These are phyloP conservation scores for Cercospora sesami DNA, from an alignment of 2,329 filamentous ascomycete genomes.

Conservation along the genomic window DNA sequence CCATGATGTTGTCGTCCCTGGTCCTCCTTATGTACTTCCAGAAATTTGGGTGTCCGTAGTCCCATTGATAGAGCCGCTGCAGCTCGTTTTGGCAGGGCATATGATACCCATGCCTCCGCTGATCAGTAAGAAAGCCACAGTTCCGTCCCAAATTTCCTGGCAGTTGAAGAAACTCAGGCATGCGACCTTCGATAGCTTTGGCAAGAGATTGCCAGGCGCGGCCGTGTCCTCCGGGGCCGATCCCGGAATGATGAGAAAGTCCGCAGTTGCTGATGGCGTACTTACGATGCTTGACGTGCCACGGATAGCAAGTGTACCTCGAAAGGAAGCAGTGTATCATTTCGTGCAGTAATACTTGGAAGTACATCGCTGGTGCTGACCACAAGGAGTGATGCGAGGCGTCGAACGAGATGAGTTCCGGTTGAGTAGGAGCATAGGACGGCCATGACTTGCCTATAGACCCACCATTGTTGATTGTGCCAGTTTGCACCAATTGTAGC, in stretches of 20 bases:
- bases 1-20: slow-evolving; percentile 4
- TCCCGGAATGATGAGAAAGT: slow-evolving; percentile 8
- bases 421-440: background rate
- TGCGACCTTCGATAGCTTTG: slow-evolving; percentile 15
- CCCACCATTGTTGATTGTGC: slow-evolving; percentile 15
- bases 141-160: slow-evolving; percentile 6
- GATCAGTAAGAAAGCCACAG: background rate
- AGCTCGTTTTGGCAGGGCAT: slow-evolving; percentile 1
- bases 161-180: slow-evolving; percentile 4
- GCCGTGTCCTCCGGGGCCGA: slow-evolving; percentile 19
- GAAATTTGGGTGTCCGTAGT: background rate
- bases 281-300: background rate
- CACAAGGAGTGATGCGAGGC: background rate
- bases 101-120: background rate
- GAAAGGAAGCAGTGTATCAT: slow-evolving; percentile 20
- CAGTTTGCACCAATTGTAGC: background rate
- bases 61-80: background rate
- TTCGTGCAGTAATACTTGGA: slow-evolving; percentile 14
- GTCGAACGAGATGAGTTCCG: slow-evolving; percentile 12
- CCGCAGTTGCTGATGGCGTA: slow-evolving; percentile 12
- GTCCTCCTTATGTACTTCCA: slow-evolving; percentile 3
- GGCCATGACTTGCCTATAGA: slow-evolving; percentile 14
- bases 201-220: slow-evolving; percentile 22
- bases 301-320: slow-evolving; percentile 21
- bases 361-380: background rate